Percentiles rank a stretch among this genome's conserved stretches.
These are phyloP conservation scores for Aspergillus sp. DNA, from an alignment of 2,329 filamentous ascomycete species.

Conservation along the genomic window DNA sequence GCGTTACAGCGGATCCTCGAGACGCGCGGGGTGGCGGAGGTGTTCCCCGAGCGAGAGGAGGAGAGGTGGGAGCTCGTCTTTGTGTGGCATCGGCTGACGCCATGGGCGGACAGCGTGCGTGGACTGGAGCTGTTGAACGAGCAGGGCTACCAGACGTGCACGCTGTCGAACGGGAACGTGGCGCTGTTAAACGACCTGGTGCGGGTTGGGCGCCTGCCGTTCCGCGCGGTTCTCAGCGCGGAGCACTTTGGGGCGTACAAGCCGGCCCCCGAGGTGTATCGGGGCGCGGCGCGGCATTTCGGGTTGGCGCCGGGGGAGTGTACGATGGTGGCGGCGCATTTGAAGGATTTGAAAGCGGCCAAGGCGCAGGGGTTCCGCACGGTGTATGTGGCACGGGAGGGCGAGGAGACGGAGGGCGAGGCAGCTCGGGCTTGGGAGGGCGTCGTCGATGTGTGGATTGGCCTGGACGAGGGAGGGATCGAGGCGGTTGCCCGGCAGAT, in stretches of 20 bases:
- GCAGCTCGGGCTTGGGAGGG: slow-evolving; percentile 46
- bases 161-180: slow-evolving; percentile 67
- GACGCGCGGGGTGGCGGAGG: slow-evolving; percentile 46
- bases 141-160: slow-evolving; percentile 49
- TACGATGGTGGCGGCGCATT: slow-evolving; percentile 69
- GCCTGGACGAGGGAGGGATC: slow-evolving; percentile 44
- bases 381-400: slow-evolving; percentile 61
- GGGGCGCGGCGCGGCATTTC: slow-evolving; percentile 55
- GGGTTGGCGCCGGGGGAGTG: slow-evolving; percentile 53
- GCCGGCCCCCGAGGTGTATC: slow-evolving; percentile 59
- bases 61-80: slow-evolving; percentile 55
- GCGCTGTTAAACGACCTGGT: slow-evolving; percentile 59
- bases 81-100: slow-evolving; percentile 63
- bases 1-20: slow-evolving; percentile 53
- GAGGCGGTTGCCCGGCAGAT: slow-evolving; percentile 45
- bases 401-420: slow-evolving; percentile 54
- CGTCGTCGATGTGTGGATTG: slow-evolving; percentile 60
- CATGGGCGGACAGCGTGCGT: slow-evolving; percentile 55
- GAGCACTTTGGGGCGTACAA: slow-evolving; percentile 71
- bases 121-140: slow-evolving; percentile 53
- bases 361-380: slow-evolving; percentile 57
- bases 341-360: slow-evolving; percentile 60
- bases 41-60: slow-evolving; percentile 48
- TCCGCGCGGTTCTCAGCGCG: slow-evolving; percentile 55
- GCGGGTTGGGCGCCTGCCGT: slow-evolving; percentile 51